Base-by-base conservation (phyloP, 2,329 filamentous ascomycete genomes). In the Diaporthe humulicola region DNA sequence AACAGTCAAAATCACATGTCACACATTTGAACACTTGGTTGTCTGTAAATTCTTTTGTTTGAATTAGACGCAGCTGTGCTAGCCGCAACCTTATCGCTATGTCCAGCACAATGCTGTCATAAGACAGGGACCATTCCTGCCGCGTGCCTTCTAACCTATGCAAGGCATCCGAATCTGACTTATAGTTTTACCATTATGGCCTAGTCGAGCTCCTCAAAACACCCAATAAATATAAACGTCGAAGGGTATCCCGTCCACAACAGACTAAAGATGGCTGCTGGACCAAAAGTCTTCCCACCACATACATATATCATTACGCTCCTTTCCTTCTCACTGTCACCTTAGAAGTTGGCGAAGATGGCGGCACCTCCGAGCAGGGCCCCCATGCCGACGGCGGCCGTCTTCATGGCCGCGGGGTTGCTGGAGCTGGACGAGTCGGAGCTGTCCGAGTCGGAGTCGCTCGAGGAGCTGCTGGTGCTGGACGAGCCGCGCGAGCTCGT, bases 281-380 rank as follows among this genome's bases (percentile, higher is more conserved):
- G 64, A 40, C 64, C 48, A 52, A 69, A 50, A 64, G n/a, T 17
- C n/a, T 69, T 69, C 33, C 45, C 48, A 54, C 45, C 64, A 28
- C 61, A 66, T 42, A 28, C 38, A 45, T 30, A 33, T 14, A 40
- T 52, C 45, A 66, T 52, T 28, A 30, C 57, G 30, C 15, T 17
- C 48, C 2, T 1, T n/a, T 4, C 33, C 25, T 2, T 7, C 30
- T 30, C 28, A 15, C 40, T 42, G 12, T 22, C 38, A 33, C 14
- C 15, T n/a, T 64, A 88, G 78, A 88, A 73, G 82, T 87, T 87
- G 78, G 80, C 83, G 64, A 87, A 77, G 69, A 87, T 74, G 69
- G 85, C 87, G 4, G 85, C 86, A 78, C 86, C 87, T 33, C 86
- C 87, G 66, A 88, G 80, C 74, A 88, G 81, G 33, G 86, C 87